Evolutionary conservation across 179 eudicot species (phyloP).

Genomic region (Nepenthes alata): DNA sequence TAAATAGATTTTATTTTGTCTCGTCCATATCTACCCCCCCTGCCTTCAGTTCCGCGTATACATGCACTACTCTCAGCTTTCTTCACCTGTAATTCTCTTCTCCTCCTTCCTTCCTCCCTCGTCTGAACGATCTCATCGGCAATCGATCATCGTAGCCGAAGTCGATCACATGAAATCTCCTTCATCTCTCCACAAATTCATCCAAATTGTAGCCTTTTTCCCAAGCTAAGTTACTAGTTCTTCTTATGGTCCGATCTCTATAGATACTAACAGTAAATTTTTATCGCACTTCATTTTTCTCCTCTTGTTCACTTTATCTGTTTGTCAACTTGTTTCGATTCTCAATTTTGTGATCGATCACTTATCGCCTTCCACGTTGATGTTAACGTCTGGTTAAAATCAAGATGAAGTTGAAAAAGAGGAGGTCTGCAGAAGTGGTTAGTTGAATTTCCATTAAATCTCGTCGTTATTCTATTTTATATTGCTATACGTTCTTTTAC

Average conservation of each 20-base stretch:
- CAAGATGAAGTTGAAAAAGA: slow-evolving; percentile 65
- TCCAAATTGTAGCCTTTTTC: no score
- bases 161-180: slow-evolving; percentile 15
- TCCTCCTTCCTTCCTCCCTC: slow-evolving; percentile 7
- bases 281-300: neutral
- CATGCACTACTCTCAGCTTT: no score
- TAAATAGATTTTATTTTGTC: no score
- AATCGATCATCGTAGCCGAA: slow-evolving; percentile 22
- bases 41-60: no score
- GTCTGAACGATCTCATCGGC: slow-evolving; percentile 27
- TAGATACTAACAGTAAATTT: neutral
- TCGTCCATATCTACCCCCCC: no score
- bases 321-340: neutral
- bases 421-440: slow-evolving; percentile 86
- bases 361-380: slow-evolving; percentile 9
- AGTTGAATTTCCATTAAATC: slow-evolving; percentile 9
- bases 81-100: slow-evolving; percentile 10
- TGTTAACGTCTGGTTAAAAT: slow-evolving; percentile 14
- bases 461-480: neutral
- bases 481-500: neutral
- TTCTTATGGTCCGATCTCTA: neutral
- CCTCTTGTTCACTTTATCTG: neutral
- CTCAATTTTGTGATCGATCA: slow-evolving; percentile 13
- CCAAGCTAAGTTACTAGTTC: neutral
- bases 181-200: no score